Evolutionary conservation across 805 yeast genomes (phyloP), one percentile per base, ranked within the genome.

Genomic region (Ogataea zsoltii): DNA sequence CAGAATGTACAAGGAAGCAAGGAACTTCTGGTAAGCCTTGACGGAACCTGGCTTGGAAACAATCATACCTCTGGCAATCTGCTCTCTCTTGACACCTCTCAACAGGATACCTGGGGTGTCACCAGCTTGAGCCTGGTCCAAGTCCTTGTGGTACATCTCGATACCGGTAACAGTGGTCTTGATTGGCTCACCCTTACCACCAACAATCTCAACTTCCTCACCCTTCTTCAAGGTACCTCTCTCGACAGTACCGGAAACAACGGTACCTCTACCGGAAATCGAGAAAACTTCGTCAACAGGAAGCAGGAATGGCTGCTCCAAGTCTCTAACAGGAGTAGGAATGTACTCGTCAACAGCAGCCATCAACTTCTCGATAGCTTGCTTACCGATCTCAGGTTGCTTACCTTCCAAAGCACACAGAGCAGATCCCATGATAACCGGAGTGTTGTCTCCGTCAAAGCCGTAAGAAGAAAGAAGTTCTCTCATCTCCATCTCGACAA

Each of bases 401-500:
- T 75, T 80, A 62, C 79, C 86, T 75, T 94, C 96, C 62, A 94
- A 79, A 59, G 99, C 98, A 72, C 96, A 88, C 62, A 94, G 77
- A 57, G 98, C 99, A 62, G 98, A 91, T 61, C 99, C 99, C 97
- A 92, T 91, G 56, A 94, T 75, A 51, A 94, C 97, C 49, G 99
- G 99, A 56, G 96, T 85, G 74, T 92, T 85, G 66, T 94, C 99
- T 75, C 98, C 99, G 66, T 94, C 98, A 58, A 92, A 94, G 49
- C 97, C 98, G 71, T 91, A 94, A 57, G 87, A 78, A 57, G 83
- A 65, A 66, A 94, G 79, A 56, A 94, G 79, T 69, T 94, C 99
- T 76, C 99, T 87, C 99, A 94, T 94, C 79, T 94, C 99, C 99
- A 94, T 94, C 78, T 94, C 99, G 57, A 94, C 99, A 62, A 94